Evolutionary conservation across 2,329 filamentous ascomycete species (phyloP).

Genomic region (Paracorniculantispora psalliotae): DNA sequence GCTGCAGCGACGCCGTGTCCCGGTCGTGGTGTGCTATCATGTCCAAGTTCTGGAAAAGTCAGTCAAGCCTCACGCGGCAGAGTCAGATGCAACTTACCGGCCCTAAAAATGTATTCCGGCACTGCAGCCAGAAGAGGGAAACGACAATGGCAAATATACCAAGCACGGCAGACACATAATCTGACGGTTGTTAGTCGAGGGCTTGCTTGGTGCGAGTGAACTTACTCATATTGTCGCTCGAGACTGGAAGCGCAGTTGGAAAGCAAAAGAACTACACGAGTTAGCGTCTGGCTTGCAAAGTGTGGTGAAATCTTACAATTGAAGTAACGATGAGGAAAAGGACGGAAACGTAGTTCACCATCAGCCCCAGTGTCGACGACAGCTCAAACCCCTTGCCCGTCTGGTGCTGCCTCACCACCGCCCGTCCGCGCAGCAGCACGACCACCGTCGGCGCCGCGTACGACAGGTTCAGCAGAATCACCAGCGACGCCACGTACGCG

Average conservation of each 20-base stretch:
- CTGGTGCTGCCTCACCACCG: conserved; percentile 24
- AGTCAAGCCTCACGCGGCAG: too few species aligned
- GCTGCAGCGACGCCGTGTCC: background rate
- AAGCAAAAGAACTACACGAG: conserved; percentile 28
- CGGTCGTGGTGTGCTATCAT: background rate
- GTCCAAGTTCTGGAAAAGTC: background rate
- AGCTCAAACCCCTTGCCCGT: conserved; percentile 26
- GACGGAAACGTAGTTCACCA: conserved; percentile 28
- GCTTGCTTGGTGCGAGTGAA: too few species aligned
- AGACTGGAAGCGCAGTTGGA: conserved; percentile 24
- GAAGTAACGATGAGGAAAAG: conserved; percentile 36
- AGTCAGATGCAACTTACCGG: background rate
- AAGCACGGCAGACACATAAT: conserved; percentile 33
- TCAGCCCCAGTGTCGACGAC: conserved; percentile 22
- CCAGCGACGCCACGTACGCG: conserved; percentile 40
- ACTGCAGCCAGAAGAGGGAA: conserved; percentile 3
- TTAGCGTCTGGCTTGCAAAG: background rate
- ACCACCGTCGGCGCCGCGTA: conserved; percentile 38
- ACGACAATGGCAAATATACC: conserved; percentile 26
- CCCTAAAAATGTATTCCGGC: conserved; percentile 7
- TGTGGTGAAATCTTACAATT: conserved; percentile 21
- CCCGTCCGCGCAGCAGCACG: conserved; percentile 32
- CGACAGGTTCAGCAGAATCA: conserved; percentile 42
- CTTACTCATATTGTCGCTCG: conserved; percentile 28
- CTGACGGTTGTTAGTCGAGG: conserved; percentile 17